phyloP scores from a whole-genome alignment of 352 stramenopile species.

The Phytophthora ramorum region DNA sequence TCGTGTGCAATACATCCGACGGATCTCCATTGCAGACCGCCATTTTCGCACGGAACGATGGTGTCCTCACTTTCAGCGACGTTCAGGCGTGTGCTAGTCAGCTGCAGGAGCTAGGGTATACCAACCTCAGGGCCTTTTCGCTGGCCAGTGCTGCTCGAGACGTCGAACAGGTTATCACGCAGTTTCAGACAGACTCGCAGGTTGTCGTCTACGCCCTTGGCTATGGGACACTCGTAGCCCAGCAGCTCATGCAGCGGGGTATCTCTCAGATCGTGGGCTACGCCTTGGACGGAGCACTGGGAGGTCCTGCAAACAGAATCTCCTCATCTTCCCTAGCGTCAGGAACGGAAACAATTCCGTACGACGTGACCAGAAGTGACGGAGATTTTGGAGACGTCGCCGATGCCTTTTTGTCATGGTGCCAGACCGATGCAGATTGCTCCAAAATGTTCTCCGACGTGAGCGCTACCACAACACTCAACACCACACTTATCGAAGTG shows the following conservation, averaged over 20 bases:
- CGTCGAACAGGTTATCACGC: constrained; percentile 59
- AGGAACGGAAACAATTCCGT: not conserved
- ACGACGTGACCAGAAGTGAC: constrained; percentile 45
- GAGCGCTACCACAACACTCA: constrained; percentile 36
- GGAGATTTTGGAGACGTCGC: constrained; percentile 52
- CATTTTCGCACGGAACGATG: constrained; percentile 34
- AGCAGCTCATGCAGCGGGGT: constrained; percentile 67
- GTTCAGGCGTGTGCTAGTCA: constrained; percentile 17
- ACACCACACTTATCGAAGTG: constrained; percentile 40
- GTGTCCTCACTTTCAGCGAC: constrained; percentile 18
- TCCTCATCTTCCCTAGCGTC: not conserved
- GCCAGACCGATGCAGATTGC: constrained; percentile 52
- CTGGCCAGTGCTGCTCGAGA: constrained; percentile 71
- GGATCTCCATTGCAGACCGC: constrained; percentile 27
- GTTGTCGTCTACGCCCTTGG: constrained; percentile 71
- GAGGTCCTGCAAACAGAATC: constrained; percentile 6
- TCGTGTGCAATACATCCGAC: constrained; percentile 42
- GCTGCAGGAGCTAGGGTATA: constrained; percentile 27
- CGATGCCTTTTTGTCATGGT: constrained; percentile 54
- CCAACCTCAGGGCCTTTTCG: constrained; percentile 61
- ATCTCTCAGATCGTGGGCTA: constrained; percentile 61
- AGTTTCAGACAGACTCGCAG: constrained; percentile 49
- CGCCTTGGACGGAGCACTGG: constrained; percentile 61
- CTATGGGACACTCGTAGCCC: constrained; percentile 69
- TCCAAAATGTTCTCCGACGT: constrained; percentile 42